A percentile compares a stretch with the other conserved stretches of the same genome.
phyloP scores from a whole-genome alignment of 257 asterid genomes.

The Solanum sitiens region DNA sequence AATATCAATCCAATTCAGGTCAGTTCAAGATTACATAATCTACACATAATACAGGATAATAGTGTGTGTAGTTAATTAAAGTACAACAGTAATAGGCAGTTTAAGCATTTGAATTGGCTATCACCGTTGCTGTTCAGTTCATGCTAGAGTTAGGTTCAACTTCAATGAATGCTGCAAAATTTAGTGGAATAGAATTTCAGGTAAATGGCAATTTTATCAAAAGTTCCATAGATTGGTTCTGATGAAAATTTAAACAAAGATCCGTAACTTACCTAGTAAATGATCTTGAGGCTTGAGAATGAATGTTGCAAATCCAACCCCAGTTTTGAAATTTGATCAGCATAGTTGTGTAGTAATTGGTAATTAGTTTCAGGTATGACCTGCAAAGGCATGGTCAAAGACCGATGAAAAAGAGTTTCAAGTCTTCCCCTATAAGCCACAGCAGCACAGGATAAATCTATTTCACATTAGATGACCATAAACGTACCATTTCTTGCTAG shows the following conservation, averaged over 20 bases:
- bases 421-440: neutral
- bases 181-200: neutral
- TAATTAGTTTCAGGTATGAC: slow-evolving; percentile 50
- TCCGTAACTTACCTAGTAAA: slow-evolving; percentile 46
- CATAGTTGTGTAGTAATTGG: slow-evolving; percentile 76
- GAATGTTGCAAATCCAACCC: slow-evolving; percentile 91
- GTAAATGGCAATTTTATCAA: neutral
- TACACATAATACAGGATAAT: slow-evolving; percentile 15
- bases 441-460: neutral
- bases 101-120: neutral
- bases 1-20: neutral
- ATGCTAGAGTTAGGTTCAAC: neutral
- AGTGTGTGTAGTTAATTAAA: neutral
- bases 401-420: neutral
- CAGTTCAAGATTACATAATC: neutral
- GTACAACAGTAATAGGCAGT: neutral
- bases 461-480: neutral
- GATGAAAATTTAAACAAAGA: neutral
- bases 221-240: neutral
- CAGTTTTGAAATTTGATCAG: slow-evolving; percentile 54
- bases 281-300: slow-evolving; percentile 48
- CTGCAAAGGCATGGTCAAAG: slow-evolving; percentile 17
- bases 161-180: neutral
- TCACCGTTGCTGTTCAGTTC: neutral
- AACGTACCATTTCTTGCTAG: neutral